Percentiles rank a stretch among this genome's conserved stretches.
Evolutionary conservation across 2,329 filamentous ascomycete genomes (phyloP).

Genomic region (Triangularia verruculosa): DNA sequence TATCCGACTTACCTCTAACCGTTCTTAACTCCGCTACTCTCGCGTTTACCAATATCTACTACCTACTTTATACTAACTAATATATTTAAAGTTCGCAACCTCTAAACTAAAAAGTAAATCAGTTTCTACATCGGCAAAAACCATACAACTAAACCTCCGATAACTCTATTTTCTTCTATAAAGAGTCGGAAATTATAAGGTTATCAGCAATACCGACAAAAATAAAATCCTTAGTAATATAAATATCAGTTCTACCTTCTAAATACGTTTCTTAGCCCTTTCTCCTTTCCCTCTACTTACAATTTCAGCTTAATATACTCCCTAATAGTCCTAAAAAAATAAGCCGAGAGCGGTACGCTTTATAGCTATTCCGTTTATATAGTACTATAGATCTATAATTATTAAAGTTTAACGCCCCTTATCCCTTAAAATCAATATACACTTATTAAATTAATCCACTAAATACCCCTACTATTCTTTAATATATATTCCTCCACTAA

Average conservation of each 20-base stretch:
- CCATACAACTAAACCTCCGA: not conserved
- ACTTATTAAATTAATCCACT: constrained; percentile 3
- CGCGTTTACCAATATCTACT: not conserved
- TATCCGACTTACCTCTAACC: too few relatives aligned
- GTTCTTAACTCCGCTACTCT: too few relatives aligned
- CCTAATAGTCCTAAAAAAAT: not conserved
- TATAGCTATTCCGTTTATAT: too few relatives aligned
- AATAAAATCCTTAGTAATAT: not conserved
- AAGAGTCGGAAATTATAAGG: too few relatives aligned
- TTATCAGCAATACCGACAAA: not conserved
- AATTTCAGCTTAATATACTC: constrained; percentile 1
- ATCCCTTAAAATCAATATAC: constrained; percentile 4
- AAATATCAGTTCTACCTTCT: not conserved
- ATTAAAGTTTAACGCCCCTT: constrained; percentile 4
- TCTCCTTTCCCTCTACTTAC: constrained; percentile 1
- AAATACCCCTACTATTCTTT: too few relatives aligned
- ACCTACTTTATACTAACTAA: not conserved
- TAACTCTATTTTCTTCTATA: too few relatives aligned
- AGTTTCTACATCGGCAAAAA: not conserved
- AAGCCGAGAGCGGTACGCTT: too few relatives aligned
- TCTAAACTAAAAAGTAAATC: not conserved
- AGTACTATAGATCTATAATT: too few relatives aligned
- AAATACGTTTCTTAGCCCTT: not conserved
- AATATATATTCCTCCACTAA: too few relatives aligned
- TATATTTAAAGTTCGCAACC: not conserved